Evolutionary conservation across 2,329 filamentous ascomycete species (phyloP), one percentile per base, ranked within the genome.

Genomic region (Fusarium torulosum): DNA sequence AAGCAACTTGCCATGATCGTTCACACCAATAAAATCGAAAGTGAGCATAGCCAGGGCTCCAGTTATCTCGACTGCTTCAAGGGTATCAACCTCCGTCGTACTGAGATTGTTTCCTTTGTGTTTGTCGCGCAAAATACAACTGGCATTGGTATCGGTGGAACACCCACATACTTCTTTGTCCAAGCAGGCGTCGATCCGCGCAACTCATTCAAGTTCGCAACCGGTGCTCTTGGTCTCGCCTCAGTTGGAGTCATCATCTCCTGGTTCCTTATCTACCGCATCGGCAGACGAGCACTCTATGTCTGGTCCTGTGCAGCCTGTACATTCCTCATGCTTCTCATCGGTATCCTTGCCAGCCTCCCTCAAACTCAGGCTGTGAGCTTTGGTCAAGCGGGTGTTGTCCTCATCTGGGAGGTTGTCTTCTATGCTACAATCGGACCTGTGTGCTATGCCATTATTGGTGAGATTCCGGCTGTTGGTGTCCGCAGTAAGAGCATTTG

Each of bases 1-100:
- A 76, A 77, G 25, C 75, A 79, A 35, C 77, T 83, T 65, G 74
- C 79, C 52, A 94, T 95, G 90, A 96, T 96, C 87, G 86, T 91
- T 7, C 77, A 82, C 44, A 83, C 81, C 3, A 77, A 81, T 57
- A 76, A 81, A 55, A 72, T 83, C 1, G 83, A 85, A 63, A 76
- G 78, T 51, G 74, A 79, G 37, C 71, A 79, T 40, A 75, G 74
- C 6, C 64, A 71, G 0, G 82, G 81, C 0, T 77, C 77, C 5
- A 77, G 71, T 3, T 84, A 85, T 56, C 50, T 72, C 6, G 82
- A 86, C 63, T 84, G 81, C 57, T 86, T 86, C 76, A 75, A 75
- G 10, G 83, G 83, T 8, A 77, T 77, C 9, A 80, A 86, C 59
- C 75, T 79, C 2, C 77, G 81, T 8, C 78, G 82, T 4, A 83